Base-by-base conservation (phyloP, 2,329 filamentous ascomycete species). In the Colletotrichum kahawae region DNA sequence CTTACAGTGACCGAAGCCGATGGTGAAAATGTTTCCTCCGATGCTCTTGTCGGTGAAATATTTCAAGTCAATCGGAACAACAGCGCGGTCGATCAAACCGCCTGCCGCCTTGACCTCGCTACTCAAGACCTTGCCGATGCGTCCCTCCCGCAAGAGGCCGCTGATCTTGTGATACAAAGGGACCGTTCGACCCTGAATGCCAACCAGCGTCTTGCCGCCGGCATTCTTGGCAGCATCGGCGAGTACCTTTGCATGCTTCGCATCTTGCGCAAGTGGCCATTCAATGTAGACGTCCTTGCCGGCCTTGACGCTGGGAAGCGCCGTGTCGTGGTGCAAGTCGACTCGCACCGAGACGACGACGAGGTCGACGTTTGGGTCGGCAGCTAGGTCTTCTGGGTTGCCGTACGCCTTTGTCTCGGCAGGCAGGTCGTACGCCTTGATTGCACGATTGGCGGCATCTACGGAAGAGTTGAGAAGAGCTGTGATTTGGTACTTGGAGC, bases 241-340 rank as follows among this genome's bases (percentile, higher is more conserved):
- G 70, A 92, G 80, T 57, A 88, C 86, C 18, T 79, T 77, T 0
- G 86, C 88, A 2, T 85, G 81, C 3, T 78, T 71, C 1, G 82
- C 79, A 68, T 88, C 85, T 16, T 87, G 81, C 0, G 88, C 89
- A 1, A 92, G 83, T 9, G 90, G 91, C 89, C 91, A 93, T 81
- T 93, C 91, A 0, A 91, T 84, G 71, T 84, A 93, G 0, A 90
- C 85, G 0, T 82, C 79, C 79, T 92, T 92, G 0, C 90, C 91
- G 0, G 89, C 88, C 14, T 83, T 82, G 2, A 92, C 76, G 21
- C 86, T 88, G 0, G 90, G 87, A 16, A 84, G 81, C 1, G 86
- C 82, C 2, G 85, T 86, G 4, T 81, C 74, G 57, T 86, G 84
- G 76, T 93, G 91, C 2, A 84, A 84, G 74, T 92, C 90, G 1